A percentile compares a stretch with the other conserved stretches of the same genome.
These are phyloP conservation scores for Penicillium nordicum DNA, from an alignment of 2,329 filamentous ascomycete genomes.

Conservation along the genomic window DNA sequence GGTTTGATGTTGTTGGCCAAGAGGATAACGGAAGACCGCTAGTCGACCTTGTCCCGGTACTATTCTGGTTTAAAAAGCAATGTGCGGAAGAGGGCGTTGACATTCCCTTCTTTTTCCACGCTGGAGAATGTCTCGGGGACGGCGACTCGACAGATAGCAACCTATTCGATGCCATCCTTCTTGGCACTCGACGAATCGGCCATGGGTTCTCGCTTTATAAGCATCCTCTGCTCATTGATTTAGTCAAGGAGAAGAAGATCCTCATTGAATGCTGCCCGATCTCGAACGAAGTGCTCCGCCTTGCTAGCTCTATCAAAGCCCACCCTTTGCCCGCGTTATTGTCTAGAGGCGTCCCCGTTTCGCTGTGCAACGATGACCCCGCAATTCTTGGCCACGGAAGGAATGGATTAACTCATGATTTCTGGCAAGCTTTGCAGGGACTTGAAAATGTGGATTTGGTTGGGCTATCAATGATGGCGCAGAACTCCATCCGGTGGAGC, in stretches of 20 bases:
- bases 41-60: slow-evolving; percentile 71
- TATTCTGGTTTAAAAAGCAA: slow-evolving; percentile 91
- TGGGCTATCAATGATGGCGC: slow-evolving; percentile 78
- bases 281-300: slow-evolving; percentile 79
- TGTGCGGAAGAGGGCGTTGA: slow-evolving; percentile 74
- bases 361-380: slow-evolving; percentile 86
- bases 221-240: slow-evolving; percentile 82
- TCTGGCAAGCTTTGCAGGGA: slow-evolving; percentile 88
- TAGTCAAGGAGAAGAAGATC: slow-evolving; percentile 84
- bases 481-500: slow-evolving; percentile 90
- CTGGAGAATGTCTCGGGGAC: slow-evolving; percentile 80
- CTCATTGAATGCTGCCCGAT: slow-evolving; percentile 88
- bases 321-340: slow-evolving; percentile 82
- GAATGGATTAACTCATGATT: slow-evolving; percentile 83
- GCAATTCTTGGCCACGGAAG: slow-evolving; percentile 80
- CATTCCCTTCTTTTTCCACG: slow-evolving; percentile 94
- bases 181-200: slow-evolving; percentile 84
- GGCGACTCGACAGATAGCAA: slow-evolving; percentile 76
- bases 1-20: slow-evolving; percentile 86
- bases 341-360: slow-evolving; percentile 77
- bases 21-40: slow-evolving; percentile 77
- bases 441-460: slow-evolving; percentile 89
- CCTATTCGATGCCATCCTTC: slow-evolving; percentile 81
- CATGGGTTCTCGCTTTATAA: slow-evolving; percentile 87
- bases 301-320: slow-evolving; percentile 70